Conservation (phyloP, 75 land plant species). For the Pinus tabuliformis region DNA sequence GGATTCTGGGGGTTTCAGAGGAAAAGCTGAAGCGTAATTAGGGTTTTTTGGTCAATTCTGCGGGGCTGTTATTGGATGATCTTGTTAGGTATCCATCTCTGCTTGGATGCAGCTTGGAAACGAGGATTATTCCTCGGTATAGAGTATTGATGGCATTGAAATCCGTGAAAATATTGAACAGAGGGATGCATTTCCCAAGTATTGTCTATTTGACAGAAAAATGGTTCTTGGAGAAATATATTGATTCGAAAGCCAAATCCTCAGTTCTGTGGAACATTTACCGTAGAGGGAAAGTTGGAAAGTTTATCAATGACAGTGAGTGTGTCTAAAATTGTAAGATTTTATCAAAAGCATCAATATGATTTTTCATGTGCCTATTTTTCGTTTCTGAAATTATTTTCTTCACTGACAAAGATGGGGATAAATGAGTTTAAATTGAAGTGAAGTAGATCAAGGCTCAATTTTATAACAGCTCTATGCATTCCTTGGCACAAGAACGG, state of each 20-base stretch:
- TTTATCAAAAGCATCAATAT: no score
- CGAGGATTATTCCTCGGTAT: constrained; percentile 17
- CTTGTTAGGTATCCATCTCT: constrained; percentile 1
- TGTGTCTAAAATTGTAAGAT: neutral
- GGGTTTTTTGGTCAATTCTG: constrained; percentile 13
- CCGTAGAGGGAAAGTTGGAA: neutral
- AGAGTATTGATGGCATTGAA: constrained; percentile 18
- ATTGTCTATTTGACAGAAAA: constrained; percentile 6
- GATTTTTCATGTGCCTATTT: neutral
- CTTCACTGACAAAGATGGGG: no score
- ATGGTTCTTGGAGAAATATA: constrained; percentile 17
- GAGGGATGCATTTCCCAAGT: neutral
- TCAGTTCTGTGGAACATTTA: neutral
- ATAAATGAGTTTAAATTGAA: no score
- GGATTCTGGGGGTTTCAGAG: constrained; percentile 8
- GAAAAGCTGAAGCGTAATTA: constrained; percentile 11
- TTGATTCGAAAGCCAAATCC: neutral
- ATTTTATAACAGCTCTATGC: no score
- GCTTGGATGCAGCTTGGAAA: constrained; percentile 14
- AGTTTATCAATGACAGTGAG: neutral
- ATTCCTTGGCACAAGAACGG: no score
- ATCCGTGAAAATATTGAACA: constrained; percentile 17
- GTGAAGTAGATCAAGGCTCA: no score
- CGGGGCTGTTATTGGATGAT: neutral
- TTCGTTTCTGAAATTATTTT: no score